These are phyloP conservation scores for Leishmania major DNA, from an alignment of 208 protist species.

Conservation along the genomic window DNA sequence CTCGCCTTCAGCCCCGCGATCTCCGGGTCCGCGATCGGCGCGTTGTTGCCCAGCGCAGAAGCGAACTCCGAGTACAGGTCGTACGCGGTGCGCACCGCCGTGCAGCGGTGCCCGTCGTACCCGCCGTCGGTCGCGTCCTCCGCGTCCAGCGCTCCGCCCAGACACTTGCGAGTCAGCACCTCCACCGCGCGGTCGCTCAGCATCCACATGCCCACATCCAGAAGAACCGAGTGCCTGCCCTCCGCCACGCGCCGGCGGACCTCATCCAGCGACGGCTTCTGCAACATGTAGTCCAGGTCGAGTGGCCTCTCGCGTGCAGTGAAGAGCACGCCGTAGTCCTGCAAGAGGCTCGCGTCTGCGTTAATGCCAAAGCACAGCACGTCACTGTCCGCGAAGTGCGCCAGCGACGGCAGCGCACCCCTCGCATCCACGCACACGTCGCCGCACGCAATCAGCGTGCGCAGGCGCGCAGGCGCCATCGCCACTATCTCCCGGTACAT, in stretches of 20 bases:
- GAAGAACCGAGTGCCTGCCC: slow-evolving; percentile 19
- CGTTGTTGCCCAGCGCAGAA: slow-evolving; percentile 26
- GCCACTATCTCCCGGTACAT: slow-evolving; percentile 27
- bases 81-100: slow-evolving; percentile 23
- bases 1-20: slow-evolving; percentile 26
- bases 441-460: slow-evolving; percentile 46
- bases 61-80: slow-evolving; percentile 59
- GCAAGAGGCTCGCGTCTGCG: slow-evolving; percentile 18
- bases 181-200: slow-evolving; percentile 50
- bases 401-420: slow-evolving; percentile 7
- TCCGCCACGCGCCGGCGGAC: slow-evolving; percentile 16
- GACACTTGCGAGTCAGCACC: slow-evolving; percentile 29
- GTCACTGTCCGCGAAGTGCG: slow-evolving; percentile 37
- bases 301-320: slow-evolving; percentile 15
- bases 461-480: slow-evolving; percentile 30
- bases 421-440: slow-evolving; percentile 38
- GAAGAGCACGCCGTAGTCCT: slow-evolving; percentile 53
- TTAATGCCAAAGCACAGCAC: slow-evolving; percentile 54
- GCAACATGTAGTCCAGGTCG: slow-evolving; percentile 53
- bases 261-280: slow-evolving; percentile 50
- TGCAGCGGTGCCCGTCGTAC: slow-evolving; percentile 3
- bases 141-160: slow-evolving; percentile 4
- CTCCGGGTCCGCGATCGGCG: slow-evolving; percentile 10
- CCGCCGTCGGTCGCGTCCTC: background rate
- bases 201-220: slow-evolving; percentile 58